A percentile compares a stretch with the other conserved stretches of the same genome.
phyloP scores from a whole-genome alignment of 208 protist genomes.

The Trypanosoma brucei region DNA sequence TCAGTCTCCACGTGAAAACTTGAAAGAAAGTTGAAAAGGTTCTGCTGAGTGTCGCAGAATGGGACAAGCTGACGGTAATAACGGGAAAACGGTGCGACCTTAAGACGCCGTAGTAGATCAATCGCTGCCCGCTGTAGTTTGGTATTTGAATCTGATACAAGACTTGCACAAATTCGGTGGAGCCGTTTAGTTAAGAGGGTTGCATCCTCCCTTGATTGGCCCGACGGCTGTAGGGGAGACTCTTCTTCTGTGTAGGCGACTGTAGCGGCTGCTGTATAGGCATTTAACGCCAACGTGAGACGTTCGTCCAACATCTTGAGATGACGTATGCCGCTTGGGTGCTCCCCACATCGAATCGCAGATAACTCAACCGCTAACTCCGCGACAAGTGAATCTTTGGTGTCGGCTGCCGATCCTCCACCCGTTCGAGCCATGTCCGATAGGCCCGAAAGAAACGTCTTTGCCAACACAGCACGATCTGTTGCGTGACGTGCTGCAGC shows the following conservation, averaged over 20 bases:
- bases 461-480: conserved; percentile 63
- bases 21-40: conserved; percentile 75
- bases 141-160: conserved; percentile 56
- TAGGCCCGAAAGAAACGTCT: conserved; percentile 74
- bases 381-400: conserved; percentile 41
- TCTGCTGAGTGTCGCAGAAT: conserved; percentile 74
- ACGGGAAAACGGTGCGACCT: conserved; percentile 56
- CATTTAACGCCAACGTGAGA: conserved; percentile 66
- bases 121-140: conserved; percentile 68
- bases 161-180: conserved; percentile 36
- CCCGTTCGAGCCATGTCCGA: conserved; percentile 34
- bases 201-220: conserved; percentile 16
- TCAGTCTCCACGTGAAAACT: conserved; percentile 78
- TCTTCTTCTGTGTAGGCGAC: conserved; percentile 23
- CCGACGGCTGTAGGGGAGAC: conserved; percentile 2
- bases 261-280: conserved; percentile 42
- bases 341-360: conserved; percentile 53
- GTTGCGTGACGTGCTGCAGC: conserved; percentile 28
- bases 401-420: background rate
- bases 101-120: conserved; percentile 72
- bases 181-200: conserved; percentile 37
- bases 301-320: conserved; percentile 68
- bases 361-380: conserved; percentile 67
- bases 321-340: conserved; percentile 39
- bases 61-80: conserved; percentile 65